Percentiles rank a stretch among this genome's conserved stretches.
These are phyloP conservation scores for Ascobolus immersus DNA, from an alignment of 495 filamentous ascomycete genomes.

Conservation along the genomic window DNA sequence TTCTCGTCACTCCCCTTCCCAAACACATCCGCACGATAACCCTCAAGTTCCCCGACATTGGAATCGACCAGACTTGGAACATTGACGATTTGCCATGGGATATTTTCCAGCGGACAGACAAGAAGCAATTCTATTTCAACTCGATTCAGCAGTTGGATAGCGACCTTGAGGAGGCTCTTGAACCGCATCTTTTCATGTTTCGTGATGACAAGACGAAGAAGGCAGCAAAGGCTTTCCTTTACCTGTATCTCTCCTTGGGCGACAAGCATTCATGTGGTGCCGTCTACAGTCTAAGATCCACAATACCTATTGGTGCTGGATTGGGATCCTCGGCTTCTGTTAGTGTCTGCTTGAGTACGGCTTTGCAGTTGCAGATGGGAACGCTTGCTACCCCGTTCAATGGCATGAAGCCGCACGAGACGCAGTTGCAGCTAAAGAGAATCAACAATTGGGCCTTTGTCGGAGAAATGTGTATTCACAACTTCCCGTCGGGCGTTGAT, in stretches of 20 bases:
- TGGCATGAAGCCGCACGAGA: constrained; percentile 62
- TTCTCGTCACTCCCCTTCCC: constrained; percentile 71
- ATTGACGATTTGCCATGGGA: constrained; percentile 74
- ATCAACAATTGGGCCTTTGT: constrained; percentile 97
- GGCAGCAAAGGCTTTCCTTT: constrained; percentile 66
- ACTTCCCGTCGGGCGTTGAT: constrained; percentile 85
- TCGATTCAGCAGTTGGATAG: constrained; percentile 60
- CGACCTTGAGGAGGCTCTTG: constrained; percentile 49
- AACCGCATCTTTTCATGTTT: constrained; percentile 45
- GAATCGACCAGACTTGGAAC: constrained; percentile 68
- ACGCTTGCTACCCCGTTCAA: constrained; percentile 68
- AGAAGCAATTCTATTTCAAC: constrained; percentile 84
- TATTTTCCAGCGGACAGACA: constrained; percentile 46
- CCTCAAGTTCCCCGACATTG: constrained; percentile 66
- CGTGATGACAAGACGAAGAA: constrained; percentile 60
- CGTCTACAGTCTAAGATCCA: constrained; percentile 76
- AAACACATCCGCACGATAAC: constrained; percentile 67
- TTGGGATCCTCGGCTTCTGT: constrained; percentile 84
- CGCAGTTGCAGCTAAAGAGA: constrained; percentile 59
- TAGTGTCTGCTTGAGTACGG: constrained; percentile 64
- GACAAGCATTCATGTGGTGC: constrained; percentile 49
- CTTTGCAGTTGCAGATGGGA: constrained; percentile 66
- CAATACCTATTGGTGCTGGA: constrained; percentile 77
- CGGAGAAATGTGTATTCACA: constrained; percentile 87
- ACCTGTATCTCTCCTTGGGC: constrained; percentile 73